These are phyloP conservation scores for Juncus inflexus DNA, from an alignment of 176 grass and related monocot genomes.

Conservation along the genomic window DNA sequence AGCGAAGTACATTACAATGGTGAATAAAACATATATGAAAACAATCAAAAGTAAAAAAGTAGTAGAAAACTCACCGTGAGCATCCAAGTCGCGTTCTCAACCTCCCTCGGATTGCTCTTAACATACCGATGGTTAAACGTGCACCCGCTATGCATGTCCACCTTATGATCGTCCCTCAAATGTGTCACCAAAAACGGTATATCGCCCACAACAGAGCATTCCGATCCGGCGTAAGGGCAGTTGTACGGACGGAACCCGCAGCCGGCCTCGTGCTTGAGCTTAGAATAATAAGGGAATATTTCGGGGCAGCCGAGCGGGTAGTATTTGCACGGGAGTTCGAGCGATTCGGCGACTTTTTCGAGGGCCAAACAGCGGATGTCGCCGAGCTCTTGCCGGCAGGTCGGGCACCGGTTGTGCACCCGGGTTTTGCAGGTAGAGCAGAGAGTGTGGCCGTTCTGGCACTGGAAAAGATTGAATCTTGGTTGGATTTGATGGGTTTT, in stretches of 20 bases:
- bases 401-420: conserved; percentile 85
- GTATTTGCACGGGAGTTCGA: conserved; percentile 88
- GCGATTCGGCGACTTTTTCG: conserved; percentile 91
- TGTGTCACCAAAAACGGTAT: conserved; percentile 75
- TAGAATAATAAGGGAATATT: conserved; percentile 82
- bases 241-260: conserved; percentile 71
- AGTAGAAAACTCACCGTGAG: conserved; percentile 46
- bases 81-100: conserved; percentile 94
- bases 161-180: conserved; percentile 85
- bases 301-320: conserved; percentile 64
- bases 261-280: conserved; percentile 73
- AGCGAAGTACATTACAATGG: no score
- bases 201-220: conserved; percentile 56
- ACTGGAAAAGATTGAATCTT: conserved; percentile 46
- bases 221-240: conserved; percentile 81
- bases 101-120: conserved; percentile 64
- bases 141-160: conserved; percentile 82
- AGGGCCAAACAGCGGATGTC: conserved; percentile 92
- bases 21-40: no score
- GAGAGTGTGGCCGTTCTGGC: conserved; percentile 86
- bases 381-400: conserved; percentile 86
- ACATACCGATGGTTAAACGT: conserved; percentile 96
- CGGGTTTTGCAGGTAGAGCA: conserved; percentile 81
- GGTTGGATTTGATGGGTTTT: no score
- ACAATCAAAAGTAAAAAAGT: conserved; percentile 1